Evolutionary conservation across 1,139 yeast species (phyloP).

Genomic region (Zygosaccharomyces sapae): DNA sequence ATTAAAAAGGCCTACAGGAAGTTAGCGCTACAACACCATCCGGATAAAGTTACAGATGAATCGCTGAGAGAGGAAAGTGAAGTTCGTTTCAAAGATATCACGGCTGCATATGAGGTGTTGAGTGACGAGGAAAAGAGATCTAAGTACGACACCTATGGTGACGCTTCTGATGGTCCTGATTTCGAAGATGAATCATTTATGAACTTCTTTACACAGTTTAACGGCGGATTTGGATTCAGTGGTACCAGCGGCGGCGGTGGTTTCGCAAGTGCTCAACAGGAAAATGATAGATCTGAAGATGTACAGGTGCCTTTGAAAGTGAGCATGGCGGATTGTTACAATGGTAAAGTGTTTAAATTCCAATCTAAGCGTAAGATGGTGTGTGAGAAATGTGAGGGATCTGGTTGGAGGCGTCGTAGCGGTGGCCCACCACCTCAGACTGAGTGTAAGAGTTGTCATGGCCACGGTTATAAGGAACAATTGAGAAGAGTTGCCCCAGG

Average conservation of each 20-base stretch:
- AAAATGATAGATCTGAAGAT: conserved; percentile 37
- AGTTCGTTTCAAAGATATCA: conserved; percentile 65
- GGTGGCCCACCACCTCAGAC: conserved; percentile 54
- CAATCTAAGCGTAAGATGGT: conserved; percentile 68
- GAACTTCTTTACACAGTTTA: conserved; percentile 47
- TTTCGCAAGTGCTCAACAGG: conserved; percentile 15
- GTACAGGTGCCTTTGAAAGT: conserved; percentile 53
- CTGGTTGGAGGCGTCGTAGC: conserved; percentile 45
- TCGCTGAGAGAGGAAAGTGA: conserved; percentile 62
- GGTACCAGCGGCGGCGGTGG: conserved; percentile 21
- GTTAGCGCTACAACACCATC: conserved; percentile 70
- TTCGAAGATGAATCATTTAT: conserved; percentile 66
- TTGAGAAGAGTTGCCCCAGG: conserved; percentile 74
- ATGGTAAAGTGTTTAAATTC: conserved; percentile 76
- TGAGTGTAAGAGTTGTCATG: conserved; percentile 66
- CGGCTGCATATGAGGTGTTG: conserved; percentile 72
- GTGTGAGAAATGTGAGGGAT: conserved; percentile 69
- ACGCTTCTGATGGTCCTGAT: conserved; percentile 42
- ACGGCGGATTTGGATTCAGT: conserved; percentile 14
- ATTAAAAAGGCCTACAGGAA: conserved; percentile 74
- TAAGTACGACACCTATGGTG: conserved; percentile 57
- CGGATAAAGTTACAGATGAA: conserved; percentile 71
- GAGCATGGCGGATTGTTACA: conserved; percentile 61
- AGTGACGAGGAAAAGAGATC: conserved; percentile 57
- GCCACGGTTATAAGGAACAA: conserved; percentile 61